These are phyloP conservation scores for Acanthamoeba culbertsoni DNA, from an alignment of 208 protist genomes.

Conservation along the genomic window DNA sequence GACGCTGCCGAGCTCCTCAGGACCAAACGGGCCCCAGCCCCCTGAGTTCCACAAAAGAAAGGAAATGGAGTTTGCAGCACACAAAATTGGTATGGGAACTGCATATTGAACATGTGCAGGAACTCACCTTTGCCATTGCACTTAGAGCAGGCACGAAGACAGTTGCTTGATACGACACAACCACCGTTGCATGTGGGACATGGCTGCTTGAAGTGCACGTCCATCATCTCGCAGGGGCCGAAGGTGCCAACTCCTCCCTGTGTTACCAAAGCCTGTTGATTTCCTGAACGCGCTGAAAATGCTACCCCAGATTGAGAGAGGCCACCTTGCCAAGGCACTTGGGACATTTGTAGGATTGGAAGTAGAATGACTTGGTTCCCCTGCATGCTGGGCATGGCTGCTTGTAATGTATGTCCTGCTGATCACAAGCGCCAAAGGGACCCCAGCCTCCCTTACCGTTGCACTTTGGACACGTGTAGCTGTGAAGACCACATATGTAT, in stretches of 20 bases:
- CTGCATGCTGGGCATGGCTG: background rate
- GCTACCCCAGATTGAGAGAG: background rate
- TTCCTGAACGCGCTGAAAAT: background rate
- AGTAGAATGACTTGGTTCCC: background rate
- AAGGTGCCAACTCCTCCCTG: slow-evolving; percentile 34
- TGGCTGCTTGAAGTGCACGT: background rate
- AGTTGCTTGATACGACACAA: background rate
- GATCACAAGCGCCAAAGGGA: background rate
- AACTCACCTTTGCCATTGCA: slow-evolving; percentile 10
- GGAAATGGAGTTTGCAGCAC: background rate
- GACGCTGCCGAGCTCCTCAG: background rate
- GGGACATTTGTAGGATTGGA: background rate
- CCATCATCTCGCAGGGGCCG: background rate
- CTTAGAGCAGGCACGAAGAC: background rate
- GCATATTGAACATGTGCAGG: background rate
- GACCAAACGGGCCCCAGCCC: background rate
- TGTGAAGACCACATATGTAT: background rate
- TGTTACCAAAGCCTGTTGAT: background rate
- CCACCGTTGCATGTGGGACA: slow-evolving; percentile 8
- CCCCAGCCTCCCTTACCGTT: slow-evolving; percentile 34
- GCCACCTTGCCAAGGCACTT: slow-evolving; percentile 6
- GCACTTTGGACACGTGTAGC: slow-evolving; percentile 25
- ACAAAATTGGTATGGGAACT: background rate
- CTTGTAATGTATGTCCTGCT: slow-evolving; percentile 9
- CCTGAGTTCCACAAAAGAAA: background rate